Percentiles rank a stretch among this genome's conserved stretches.
These are phyloP conservation scores for Annulohypoxylon maeteangense DNA, from an alignment of 495 filamentous ascomycete species.

Conservation along the genomic window DNA sequence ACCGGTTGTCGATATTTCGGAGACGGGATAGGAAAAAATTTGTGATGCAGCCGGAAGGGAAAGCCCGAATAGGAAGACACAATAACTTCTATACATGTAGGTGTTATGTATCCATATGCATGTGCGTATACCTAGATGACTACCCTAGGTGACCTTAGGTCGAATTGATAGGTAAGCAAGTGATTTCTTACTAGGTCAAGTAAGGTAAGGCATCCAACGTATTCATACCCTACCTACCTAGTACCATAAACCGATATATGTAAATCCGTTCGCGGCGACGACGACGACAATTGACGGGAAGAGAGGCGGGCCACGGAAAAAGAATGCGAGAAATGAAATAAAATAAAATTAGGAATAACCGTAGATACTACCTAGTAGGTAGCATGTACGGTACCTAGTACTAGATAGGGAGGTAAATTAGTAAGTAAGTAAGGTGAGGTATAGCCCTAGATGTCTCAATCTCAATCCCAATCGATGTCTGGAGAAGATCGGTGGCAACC, in stretches of 20 bases:
- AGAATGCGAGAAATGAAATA: background rate
- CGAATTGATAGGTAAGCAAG: slow-evolving; percentile 3
- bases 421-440: background rate
- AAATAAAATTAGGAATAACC: background rate
- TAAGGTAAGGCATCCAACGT: slow-evolving; percentile 19
- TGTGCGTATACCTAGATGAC: background rate
- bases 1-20: slow-evolving; percentile 20
- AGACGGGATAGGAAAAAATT: slow-evolving; percentile 29
- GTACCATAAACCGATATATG: background rate
- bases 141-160: slow-evolving; percentile 3
- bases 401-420: background rate
- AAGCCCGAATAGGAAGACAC: slow-evolving; percentile 28
- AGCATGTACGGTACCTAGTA: background rate
- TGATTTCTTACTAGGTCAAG: slow-evolving; percentile 10
- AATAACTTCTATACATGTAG: slow-evolving; percentile 13
- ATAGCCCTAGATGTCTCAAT: too few species aligned
- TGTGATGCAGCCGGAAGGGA: slow-evolving; percentile 32
- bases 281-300: background rate
- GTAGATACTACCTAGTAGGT: background rate
- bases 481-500: background rate
- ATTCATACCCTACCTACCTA: background rate
- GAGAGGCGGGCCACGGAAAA: background rate
- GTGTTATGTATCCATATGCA: slow-evolving; percentile 16
- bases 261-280: background rate
- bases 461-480: background rate